Evolutionary conservation across 2,329 filamentous ascomycete genomes (phyloP), one percentile per base, ranked within the genome.

Genomic region (Alternaria solani): DNA sequence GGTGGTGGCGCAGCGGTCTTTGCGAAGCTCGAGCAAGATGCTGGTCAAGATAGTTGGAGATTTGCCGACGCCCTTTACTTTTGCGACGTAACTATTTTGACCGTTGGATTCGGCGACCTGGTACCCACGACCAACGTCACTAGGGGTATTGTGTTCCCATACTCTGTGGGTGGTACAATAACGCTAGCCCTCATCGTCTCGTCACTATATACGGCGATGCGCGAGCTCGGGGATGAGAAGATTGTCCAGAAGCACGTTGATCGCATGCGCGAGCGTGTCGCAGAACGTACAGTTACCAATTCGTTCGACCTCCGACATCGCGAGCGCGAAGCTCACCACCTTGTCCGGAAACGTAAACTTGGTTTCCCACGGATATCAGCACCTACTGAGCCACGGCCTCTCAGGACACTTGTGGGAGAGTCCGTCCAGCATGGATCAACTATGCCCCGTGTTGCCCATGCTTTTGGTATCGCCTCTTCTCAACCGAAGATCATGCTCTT

Each of bases 101-200:
- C 78, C 2, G 78, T 80, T 9, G 78, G 78, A 0, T 80, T 80
- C 43, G 76, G 79, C 23, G 88, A 91, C 68, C 80, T 89, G n/a
- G 81, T 82, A n/a, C 80, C 87, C 0, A 78, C 77, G 0, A 86
- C 82, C 7, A 71, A 85, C 16, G 78, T 91, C 0, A 88, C 88
- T 0, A 85, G 90, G 41, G 90, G 88, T 1, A 82, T 97, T 2
- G 82, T 97, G 30, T 89, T 97, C 53, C 94, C 94, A 0, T 97
- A 91, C 68, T 89, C 93, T 0, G 87, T 96, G 0, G 83, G 93
- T 7, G 94, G 94, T 3, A 90, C 95, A 57, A 91, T 96, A 61
- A 94, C 91, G 67, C 84, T 96, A 1, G 93, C 91, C 87, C 83
- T 97, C 25, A 90, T 96, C 56, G 89, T 97, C 25, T 89, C 88